Percentiles rank a stretch among this genome's conserved stretches.
phyloP scores from a whole-genome alignment of 2,329 filamentous ascomycete species.

The Neofusicoccum laricinum region DNA sequence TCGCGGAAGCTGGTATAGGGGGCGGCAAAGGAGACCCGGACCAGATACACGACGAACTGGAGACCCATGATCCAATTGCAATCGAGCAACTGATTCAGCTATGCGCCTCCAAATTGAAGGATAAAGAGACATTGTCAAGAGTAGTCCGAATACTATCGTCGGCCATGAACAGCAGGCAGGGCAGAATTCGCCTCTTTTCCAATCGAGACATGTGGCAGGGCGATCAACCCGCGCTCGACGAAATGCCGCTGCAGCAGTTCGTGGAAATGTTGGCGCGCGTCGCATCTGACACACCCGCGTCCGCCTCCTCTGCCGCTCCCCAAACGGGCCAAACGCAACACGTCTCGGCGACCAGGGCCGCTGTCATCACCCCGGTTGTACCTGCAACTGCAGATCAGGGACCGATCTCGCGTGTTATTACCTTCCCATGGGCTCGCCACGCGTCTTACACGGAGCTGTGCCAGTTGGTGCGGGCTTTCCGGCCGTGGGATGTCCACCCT shows the following conservation, averaged over 20 bases:
- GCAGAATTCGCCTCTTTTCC: conserved; percentile 27
- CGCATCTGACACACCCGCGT: not conserved
- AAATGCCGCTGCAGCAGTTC: conserved; percentile 31
- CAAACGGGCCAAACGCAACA: not conserved
- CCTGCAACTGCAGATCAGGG: not conserved
- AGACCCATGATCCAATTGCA: conserved; percentile 47
- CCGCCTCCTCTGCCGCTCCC: not conserved
- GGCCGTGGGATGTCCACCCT: conserved; percentile 74
- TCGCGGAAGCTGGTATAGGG: conserved; percentile 73
- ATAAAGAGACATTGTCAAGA: conserved; percentile 32
- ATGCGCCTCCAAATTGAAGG: conserved; percentile 40
- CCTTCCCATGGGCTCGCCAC: conserved; percentile 85
- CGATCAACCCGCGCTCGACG: conserved; percentile 17
- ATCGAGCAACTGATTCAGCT: conserved; percentile 54
- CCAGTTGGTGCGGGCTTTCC: conserved; percentile 64
- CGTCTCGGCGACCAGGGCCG: not conserved
- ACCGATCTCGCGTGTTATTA: conserved; percentile 29
- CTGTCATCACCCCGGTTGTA: not conserved
- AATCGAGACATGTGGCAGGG: conserved; percentile 27
- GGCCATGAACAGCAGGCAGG: conserved; percentile 20
- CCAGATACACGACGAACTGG: conserved; percentile 65
- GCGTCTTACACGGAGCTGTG: conserved; percentile 82
- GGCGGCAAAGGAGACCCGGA: conserved; percentile 76
- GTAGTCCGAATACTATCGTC: conserved; percentile 36
- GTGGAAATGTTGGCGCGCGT: conserved; percentile 26